These are phyloP conservation scores for Metschnikowia similis DNA, from an alignment of 805 yeast species.

Conservation along the genomic window DNA sequence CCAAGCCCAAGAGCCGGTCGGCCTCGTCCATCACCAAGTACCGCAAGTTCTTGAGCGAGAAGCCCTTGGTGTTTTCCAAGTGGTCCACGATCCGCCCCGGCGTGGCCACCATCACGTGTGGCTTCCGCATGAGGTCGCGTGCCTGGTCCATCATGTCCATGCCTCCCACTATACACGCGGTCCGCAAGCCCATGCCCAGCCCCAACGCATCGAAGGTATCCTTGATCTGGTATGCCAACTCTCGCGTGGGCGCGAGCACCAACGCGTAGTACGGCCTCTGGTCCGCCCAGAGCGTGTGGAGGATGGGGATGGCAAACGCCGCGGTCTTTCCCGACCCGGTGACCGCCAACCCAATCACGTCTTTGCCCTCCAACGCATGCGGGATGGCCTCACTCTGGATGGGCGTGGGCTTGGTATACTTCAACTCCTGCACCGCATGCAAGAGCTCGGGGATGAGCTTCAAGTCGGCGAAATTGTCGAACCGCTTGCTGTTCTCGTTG, in stretches of 20 bases:
- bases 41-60: conserved; percentile 70
- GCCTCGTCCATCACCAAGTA: conserved; percentile 96
- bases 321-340: conserved; percentile 99
- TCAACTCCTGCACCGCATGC: conserved; percentile 72
- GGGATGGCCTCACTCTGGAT: conserved; percentile 92
- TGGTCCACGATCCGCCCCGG: conserved; percentile 95
- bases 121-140: conserved; percentile 86
- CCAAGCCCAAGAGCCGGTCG: conserved; percentile 91
- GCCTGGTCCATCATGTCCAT: conserved; percentile 99
- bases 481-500: conserved; percentile 15
- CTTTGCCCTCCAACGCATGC: conserved; percentile 83
- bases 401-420: conserved; percentile 83
- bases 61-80: conserved; percentile 87
- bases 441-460: conserved; percentile 72
- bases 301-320: conserved; percentile 93
- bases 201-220: conserved; percentile 96
- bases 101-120: conserved; percentile 92
- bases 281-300: conserved; percentile 85
- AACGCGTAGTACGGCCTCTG: conserved; percentile 87
- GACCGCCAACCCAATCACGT: conserved; percentile 93
- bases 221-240: conserved; percentile 80
- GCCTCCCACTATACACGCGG: conserved; percentile 91
- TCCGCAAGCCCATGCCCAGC: conserved; percentile 83
- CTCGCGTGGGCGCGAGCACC: conserved; percentile 84
- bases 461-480: conserved; percentile 49